A percentile compares a stretch with the other conserved stretches of the same genome.
Evolutionary conservation across 768 basidiomycete species (phyloP).

Genomic region (Pulveroboletus sp.): DNA sequence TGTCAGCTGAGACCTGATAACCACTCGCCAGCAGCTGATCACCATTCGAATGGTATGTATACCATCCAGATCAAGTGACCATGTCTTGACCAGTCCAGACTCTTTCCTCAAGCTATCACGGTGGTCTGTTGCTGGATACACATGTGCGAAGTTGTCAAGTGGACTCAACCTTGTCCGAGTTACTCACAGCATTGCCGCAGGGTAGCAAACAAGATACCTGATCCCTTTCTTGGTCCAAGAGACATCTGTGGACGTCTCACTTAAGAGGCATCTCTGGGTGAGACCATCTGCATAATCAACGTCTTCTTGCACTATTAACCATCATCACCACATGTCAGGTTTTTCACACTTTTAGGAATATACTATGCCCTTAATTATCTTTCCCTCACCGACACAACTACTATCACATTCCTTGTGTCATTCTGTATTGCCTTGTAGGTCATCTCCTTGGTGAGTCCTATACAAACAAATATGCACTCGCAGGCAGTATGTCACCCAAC

Average conservation of each 20-base stretch:
- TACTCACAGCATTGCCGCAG: conserved; percentile 16
- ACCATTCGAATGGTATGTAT: conserved; percentile 54
- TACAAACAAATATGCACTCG: conserved; percentile 52
- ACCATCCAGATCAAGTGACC: not conserved
- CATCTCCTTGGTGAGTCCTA: conserved; percentile 61
- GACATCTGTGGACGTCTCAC: conserved; percentile 56
- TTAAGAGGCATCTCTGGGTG: conserved; percentile 66
- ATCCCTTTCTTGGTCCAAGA: conserved; percentile 70
- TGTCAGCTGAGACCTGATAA: not conserved
- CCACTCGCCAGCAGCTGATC: conserved; percentile 45
- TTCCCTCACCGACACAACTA: too few species aligned
- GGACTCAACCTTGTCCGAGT: too few species aligned
- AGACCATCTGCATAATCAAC: conserved; percentile 13
- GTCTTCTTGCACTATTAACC: not conserved
- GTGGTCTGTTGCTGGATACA: conserved; percentile 50
- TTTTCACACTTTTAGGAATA: conserved; percentile 67
- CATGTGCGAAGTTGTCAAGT: conserved; percentile 39
- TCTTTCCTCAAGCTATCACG: conserved; percentile 47
- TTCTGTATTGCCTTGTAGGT: conserved; percentile 57
- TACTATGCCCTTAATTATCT: conserved; percentile 72
- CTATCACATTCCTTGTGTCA: conserved; percentile 74
- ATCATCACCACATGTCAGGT: conserved; percentile 42
- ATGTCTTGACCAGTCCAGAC: not conserved
- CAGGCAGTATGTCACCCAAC: conserved; percentile 37
- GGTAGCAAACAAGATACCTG: conserved; percentile 40